These are phyloP conservation scores for Filobasidium uniguttulatum DNA, from an alignment of 1,284 basidiomycete species.

Conservation along the genomic window DNA sequence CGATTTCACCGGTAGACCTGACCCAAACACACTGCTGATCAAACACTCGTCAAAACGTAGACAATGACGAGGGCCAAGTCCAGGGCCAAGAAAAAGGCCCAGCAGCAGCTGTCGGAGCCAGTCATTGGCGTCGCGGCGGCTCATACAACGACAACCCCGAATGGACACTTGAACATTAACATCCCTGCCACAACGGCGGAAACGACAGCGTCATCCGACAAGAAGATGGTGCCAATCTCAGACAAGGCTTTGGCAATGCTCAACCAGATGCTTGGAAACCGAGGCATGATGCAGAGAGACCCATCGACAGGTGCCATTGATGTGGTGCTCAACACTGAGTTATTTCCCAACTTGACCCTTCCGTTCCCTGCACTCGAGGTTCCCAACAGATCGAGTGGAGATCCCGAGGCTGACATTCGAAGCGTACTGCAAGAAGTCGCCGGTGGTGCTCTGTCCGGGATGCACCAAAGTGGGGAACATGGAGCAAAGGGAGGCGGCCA, in stretches of 20 bases:
- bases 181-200: background rate
- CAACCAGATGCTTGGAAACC: slow-evolving; percentile 13
- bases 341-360: background rate
- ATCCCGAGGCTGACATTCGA: background rate
- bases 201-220: background rate
- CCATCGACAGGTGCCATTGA: slow-evolving; percentile 11
- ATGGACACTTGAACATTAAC: background rate
- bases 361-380: background rate
- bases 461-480: no score
- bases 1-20: no score
- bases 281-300: slow-evolving; percentile 9
- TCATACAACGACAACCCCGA: background rate
- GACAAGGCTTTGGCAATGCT: slow-evolving; percentile 14
- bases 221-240: slow-evolving; percentile 9
- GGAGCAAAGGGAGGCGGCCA: background rate
- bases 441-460: slow-evolving; percentile 2
- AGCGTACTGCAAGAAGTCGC: background rate
- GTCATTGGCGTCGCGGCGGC: background rate
- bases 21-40: no score
- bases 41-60: no score
- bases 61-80: slow-evolving; percentile 2
- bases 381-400: background rate
- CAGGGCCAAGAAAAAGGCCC: background rate
- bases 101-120: background rate
- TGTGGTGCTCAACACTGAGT: slow-evolving; percentile 10